These are phyloP conservation scores for Biscogniauxia marginata DNA, from an alignment of 2,329 filamentous ascomycete genomes.

Conservation along the genomic window DNA sequence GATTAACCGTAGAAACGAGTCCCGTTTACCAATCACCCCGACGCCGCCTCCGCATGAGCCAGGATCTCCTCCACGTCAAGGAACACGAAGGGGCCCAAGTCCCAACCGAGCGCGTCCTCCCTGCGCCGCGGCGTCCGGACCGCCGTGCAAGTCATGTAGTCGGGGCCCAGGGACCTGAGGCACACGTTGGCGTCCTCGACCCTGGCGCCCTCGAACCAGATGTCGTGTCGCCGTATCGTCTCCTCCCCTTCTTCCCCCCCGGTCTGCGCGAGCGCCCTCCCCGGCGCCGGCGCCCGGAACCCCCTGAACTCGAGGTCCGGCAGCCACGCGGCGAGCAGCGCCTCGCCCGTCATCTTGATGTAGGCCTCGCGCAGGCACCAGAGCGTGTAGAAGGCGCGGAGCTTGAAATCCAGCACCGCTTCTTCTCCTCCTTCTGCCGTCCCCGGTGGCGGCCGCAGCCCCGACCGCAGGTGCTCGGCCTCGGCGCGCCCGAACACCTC, in stretches of 20 bases:
- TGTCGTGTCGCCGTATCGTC: conserved; percentile 36
- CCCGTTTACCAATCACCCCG: conserved; percentile 3
- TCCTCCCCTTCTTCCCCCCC: conserved; percentile 35
- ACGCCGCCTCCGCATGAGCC: conserved; percentile 39
- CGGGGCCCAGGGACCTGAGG: conserved; percentile 43
- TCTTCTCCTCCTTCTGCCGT: too few relatives aligned
- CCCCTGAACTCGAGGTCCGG: conserved; percentile 65
- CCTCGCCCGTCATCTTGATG: conserved; percentile 80
- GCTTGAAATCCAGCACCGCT: conserved; percentile 55
- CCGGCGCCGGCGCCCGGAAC: conserved; percentile 54
- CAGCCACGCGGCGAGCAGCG: conserved; percentile 72
- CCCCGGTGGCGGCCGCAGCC: conserved; percentile 26
- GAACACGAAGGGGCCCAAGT: conserved; percentile 41
- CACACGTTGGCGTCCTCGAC: conserved; percentile 44
- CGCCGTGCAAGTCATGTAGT: conserved; percentile 56
- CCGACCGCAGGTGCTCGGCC: conserved; percentile 57
- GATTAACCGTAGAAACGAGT: not conserved
- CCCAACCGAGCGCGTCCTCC: conserved; percentile 38
- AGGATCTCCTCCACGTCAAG: conserved; percentile 47
- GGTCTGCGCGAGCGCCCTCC: conserved; percentile 28
- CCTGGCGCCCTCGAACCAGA: conserved; percentile 39
- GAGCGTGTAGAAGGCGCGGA: conserved; percentile 72
- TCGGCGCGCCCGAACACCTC: conserved; percentile 68
- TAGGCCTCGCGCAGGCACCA: conserved; percentile 82
- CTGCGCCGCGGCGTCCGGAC: conserved; percentile 41